Percentiles rank a stretch among this genome's conserved stretches.
Evolutionary conservation across 1,284 basidiomycete genomes (phyloP).

Genomic region (Gymnopus androsaceus): DNA sequence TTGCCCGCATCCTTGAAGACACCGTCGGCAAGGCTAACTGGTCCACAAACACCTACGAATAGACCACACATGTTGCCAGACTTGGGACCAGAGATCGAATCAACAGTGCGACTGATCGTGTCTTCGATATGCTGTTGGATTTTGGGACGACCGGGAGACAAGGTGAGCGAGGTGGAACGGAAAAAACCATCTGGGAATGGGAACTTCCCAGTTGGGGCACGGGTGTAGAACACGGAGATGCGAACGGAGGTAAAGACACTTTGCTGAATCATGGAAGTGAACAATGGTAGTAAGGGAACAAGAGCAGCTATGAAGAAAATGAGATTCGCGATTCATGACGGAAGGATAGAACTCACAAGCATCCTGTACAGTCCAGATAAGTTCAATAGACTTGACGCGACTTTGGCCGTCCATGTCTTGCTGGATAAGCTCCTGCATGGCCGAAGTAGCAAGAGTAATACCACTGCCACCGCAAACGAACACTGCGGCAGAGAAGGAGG

Average conservation of each 20-base stretch:
- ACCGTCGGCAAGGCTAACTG: constrained; percentile 53
- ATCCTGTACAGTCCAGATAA: constrained; percentile 70
- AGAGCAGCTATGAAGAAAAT: constrained; percentile 39
- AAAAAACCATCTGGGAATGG: constrained; percentile 34
- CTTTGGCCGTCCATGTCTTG: constrained; percentile 52
- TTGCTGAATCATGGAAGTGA: constrained; percentile 52
- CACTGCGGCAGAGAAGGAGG: constrained; percentile 66
- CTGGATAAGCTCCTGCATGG: constrained; percentile 65
- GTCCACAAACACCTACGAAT: constrained; percentile 70
- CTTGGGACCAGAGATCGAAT: constrained; percentile 41
- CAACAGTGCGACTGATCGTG: constrained; percentile 39
- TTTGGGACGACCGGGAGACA: constrained; percentile 52
- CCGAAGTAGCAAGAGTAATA: constrained; percentile 66
- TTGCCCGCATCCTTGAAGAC: constrained; percentile 52
- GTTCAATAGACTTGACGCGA: constrained; percentile 59
- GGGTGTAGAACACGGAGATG: constrained; percentile 67
- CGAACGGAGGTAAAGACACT: constrained; percentile 44
- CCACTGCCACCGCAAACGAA: constrained; percentile 75
- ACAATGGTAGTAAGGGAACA: constrained; percentile 53
- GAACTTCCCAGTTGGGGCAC: constrained; percentile 42
- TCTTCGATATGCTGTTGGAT: constrained; percentile 46
- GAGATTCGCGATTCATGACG: not conserved
- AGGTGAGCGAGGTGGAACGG: constrained; percentile 39
- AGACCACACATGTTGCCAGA: constrained; percentile 56
- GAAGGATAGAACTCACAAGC: constrained; percentile 39